Evolutionary conservation across 148 eudicot species (phyloP).

Genomic region (Simmondsia chinensis): DNA sequence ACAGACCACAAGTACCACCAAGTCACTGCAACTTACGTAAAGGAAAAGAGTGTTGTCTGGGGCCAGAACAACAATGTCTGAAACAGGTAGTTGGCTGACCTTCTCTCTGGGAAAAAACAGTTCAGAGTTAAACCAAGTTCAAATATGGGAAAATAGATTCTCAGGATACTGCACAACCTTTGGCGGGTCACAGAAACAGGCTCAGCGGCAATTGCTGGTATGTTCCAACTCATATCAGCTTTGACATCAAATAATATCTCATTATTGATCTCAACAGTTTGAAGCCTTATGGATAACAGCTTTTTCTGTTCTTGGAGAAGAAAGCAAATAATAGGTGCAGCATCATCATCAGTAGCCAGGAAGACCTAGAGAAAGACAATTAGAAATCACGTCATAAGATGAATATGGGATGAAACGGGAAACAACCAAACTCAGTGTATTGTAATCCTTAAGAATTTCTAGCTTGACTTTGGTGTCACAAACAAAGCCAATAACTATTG

Average conservation of each 20-base stretch:
- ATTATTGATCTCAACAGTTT: constrained; percentile 49
- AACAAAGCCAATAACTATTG: too few relatives aligned
- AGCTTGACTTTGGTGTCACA: too few relatives aligned
- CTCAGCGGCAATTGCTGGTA: constrained; percentile 87
- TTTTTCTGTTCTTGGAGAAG: constrained; percentile 89
- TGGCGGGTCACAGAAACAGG: constrained; percentile 81
- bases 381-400: neutral
- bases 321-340: constrained; percentile 68
- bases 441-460: too few relatives aligned
- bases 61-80: constrained; percentile 71
- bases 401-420: too few relatives aligned
- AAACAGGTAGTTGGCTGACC: constrained; percentile 50
- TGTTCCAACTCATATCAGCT: constrained; percentile 90
- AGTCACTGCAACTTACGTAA: constrained; percentile 54
- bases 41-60: constrained; percentile 60
- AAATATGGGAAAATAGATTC: neutral
- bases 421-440: too few relatives aligned
- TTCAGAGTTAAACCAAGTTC: constrained; percentile 1
- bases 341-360: constrained; percentile 75
- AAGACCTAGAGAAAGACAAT: constrained; percentile 48
- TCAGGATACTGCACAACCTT: constrained; percentile 30
- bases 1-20: neutral
- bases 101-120: constrained; percentile 38
- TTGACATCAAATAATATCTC: constrained; percentile 61
- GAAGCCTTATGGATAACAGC: constrained; percentile 63